Evolutionary conservation across 164 flowering plant species (phyloP).

Genomic region (Kingdonia uniflora): DNA sequence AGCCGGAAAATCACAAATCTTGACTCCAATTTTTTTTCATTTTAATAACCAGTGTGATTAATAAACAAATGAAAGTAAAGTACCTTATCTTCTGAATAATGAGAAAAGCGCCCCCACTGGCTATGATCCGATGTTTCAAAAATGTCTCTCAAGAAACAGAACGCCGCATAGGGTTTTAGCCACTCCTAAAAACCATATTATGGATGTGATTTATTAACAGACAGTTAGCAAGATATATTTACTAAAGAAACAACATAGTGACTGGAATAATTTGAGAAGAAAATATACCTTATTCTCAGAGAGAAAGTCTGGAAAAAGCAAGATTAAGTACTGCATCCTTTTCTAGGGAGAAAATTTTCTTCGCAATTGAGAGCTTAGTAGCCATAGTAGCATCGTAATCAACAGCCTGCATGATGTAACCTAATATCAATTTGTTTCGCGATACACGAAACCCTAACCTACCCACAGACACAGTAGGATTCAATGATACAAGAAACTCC

Average conservation of each 20-base stretch:
- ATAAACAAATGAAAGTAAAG: neutral
- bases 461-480: no score
- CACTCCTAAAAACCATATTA: slow-evolving; percentile 50
- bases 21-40: no score
- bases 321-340: slow-evolving; percentile 58
- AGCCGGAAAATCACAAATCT: no score
- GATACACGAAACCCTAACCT: no score
- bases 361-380: slow-evolving; percentile 78
- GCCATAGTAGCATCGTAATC: slow-evolving; percentile 93
- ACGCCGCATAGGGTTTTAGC: slow-evolving; percentile 96
- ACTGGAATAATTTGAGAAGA: neutral
- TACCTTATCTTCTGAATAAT: slow-evolving; percentile 69
- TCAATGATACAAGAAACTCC: no score
- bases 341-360: slow-evolving; percentile 59
- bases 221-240: neutral
- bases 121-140: slow-evolving; percentile 96
- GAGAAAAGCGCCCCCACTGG: slow-evolving; percentile 91
- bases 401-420: slow-evolving; percentile 45
- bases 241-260: no score
- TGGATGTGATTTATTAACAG: neutral
- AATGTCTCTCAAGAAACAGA: slow-evolving; percentile 88
- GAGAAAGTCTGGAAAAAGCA: slow-evolving; percentile 62
- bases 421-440: neutral
- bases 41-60: no score
- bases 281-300: slow-evolving; percentile 72